Evolutionary conservation across 768 basidiomycete species (phyloP).

Genomic region (Mycena filopes): DNA sequence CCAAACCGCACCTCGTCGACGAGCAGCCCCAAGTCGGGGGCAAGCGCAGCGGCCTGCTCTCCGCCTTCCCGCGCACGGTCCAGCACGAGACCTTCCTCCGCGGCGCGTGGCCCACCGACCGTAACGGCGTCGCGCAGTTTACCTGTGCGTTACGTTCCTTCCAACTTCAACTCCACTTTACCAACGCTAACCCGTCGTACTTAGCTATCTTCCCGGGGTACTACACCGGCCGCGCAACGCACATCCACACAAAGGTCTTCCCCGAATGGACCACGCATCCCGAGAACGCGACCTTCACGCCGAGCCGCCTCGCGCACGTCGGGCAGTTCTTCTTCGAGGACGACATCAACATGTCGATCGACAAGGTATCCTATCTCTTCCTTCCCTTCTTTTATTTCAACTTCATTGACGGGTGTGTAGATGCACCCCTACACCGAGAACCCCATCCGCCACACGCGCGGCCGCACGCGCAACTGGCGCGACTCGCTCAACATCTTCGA

Average conservation of each 20-base stretch:
- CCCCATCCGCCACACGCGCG: conserved; percentile 56
- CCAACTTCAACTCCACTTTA: not conserved
- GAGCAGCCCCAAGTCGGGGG: conserved; percentile 61
- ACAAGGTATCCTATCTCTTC: conserved; percentile 46
- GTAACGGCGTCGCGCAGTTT: conserved; percentile 63
- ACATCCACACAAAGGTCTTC: conserved; percentile 66
- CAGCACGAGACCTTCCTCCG: conserved; percentile 59
- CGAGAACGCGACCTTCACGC: conserved; percentile 55
- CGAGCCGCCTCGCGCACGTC: conserved; percentile 56
- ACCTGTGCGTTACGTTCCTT: conserved; percentile 50
- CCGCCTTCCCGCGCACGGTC: conserved; percentile 56
- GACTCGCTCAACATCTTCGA: conserved; percentile 66
- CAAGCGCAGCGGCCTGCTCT: conserved; percentile 53
- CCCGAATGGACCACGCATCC: conserved; percentile 56
- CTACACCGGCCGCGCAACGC: conserved; percentile 66
- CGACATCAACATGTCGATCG: conserved; percentile 58
- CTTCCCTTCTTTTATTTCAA: not conserved
- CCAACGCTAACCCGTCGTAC: not conserved
- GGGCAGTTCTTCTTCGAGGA: conserved; percentile 72
- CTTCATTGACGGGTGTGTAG: conserved; percentile 33
- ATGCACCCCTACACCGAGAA: conserved; percentile 65
- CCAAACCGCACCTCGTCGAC: conserved; percentile 53
- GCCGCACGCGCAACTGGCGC: conserved; percentile 63
- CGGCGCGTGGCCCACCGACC: conserved; percentile 65
- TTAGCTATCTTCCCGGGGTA: conserved; percentile 66